phyloP scores from a whole-genome alignment of 768 basidiomycete genomes.

The Lepiota venenata region DNA sequence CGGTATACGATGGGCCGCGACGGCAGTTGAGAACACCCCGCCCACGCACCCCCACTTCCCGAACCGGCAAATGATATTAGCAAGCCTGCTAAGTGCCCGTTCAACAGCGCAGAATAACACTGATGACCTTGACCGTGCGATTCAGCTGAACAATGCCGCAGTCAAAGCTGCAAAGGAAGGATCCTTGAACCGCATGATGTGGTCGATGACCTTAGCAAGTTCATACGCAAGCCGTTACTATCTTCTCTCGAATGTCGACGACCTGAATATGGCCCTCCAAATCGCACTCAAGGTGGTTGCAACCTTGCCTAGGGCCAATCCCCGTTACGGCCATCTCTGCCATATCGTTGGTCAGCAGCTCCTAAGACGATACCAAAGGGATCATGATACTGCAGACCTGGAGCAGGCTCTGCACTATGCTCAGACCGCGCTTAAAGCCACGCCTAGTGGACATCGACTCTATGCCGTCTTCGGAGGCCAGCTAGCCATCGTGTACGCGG shows the following conservation, averaged over 20 bases:
- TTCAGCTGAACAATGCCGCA: not conserved
- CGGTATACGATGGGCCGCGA: not conserved
- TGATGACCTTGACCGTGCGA: not conserved
- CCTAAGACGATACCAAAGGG: not conserved
- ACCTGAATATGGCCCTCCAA: not conserved
- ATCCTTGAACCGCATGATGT: not conserved
- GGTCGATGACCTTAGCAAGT: not conserved
- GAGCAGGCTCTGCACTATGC: not conserved
- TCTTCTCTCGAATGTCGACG: not conserved
- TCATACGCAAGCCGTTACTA: not conserved
- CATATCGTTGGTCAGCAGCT: not conserved
- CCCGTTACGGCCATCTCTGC: not conserved
- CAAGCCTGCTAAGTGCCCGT: no score
- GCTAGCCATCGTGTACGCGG: not conserved
- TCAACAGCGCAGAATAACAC: not conserved
- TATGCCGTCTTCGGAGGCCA: not conserved
- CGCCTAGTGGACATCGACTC: not conserved
- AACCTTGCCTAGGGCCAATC: not conserved
- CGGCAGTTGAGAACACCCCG: not conserved
- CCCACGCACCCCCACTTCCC: constrained; percentile 5
- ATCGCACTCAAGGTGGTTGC: not conserved
- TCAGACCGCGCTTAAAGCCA: not conserved
- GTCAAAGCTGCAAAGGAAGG: not conserved
- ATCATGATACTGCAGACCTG: constrained; percentile 2
- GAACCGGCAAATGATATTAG: not conserved